Conservation (phyloP, 352 stramenopile species). For the Pythium aphanidermatum region DNA sequence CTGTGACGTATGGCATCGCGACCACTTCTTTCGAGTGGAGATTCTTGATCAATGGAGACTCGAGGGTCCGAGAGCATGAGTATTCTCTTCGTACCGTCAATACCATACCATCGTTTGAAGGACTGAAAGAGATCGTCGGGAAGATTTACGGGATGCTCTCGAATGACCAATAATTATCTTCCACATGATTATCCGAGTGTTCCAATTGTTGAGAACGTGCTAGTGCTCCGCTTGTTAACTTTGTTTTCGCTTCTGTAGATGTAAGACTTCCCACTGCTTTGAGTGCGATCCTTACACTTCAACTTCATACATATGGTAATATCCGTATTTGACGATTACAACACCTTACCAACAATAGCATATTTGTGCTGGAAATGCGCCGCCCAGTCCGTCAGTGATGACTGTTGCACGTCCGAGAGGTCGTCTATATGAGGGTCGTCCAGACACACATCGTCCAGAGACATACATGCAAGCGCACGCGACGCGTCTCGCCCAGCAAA, state of each 20-base stretch:
- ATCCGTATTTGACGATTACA: no score
- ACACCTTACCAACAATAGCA: slow-evolving; percentile 73
- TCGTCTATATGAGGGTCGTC: slow-evolving; percentile 77
- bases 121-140: slow-evolving; percentile 2
- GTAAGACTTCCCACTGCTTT: no score
- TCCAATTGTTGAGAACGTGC: no score
- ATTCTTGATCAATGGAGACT: slow-evolving; percentile 19
- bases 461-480: slow-evolving; percentile 92
- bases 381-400: slow-evolving; percentile 91
- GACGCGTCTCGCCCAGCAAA: slow-evolving; percentile 94
- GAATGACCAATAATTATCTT: no score
- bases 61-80: slow-evolving; percentile 10
- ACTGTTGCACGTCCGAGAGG: slow-evolving; percentile 80
- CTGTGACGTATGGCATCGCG: slow-evolving; percentile 19
- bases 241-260: no score
- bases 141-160: slow-evolving; percentile 6
- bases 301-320: no score
- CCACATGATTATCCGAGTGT: no score
- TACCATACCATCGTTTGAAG: slow-evolving; percentile 1
- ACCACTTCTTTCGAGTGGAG: slow-evolving; percentile 20
- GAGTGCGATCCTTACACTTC: no score
- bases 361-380: slow-evolving; percentile 93
- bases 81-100: background rate
- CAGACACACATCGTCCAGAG: slow-evolving; percentile 86
- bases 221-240: no score